phyloP scores from a whole-genome alignment of 129 eudicot genomes.

The Smallanthus sonchifolius region DNA sequence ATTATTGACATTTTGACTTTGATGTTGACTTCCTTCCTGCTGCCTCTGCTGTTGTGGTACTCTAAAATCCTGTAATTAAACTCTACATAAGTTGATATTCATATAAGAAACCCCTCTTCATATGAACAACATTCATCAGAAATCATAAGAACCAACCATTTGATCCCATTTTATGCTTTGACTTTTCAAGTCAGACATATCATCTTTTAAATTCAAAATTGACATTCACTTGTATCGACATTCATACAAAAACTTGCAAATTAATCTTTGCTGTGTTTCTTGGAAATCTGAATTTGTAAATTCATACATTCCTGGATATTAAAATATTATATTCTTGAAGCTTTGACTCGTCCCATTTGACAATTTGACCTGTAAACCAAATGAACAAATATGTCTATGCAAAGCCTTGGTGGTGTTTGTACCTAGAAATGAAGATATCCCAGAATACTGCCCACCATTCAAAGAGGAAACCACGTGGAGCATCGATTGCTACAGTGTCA shows the following conservation, averaged over 20 bases:
- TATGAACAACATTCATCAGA: background rate
- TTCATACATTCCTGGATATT: background rate
- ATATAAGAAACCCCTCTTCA: background rate
- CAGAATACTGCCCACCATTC: conserved; percentile 70
- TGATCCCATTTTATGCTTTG: background rate
- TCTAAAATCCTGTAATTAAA: conserved; percentile 14
- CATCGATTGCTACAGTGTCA: conserved; percentile 51
- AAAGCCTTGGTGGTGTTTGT: conserved; percentile 36
- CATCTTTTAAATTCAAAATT: background rate
- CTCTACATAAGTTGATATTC: background rate
- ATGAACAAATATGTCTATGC: background rate
- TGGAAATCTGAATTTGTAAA: background rate
- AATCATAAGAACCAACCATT: background rate
- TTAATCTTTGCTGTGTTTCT: background rate
- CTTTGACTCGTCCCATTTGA: conserved; percentile 5
- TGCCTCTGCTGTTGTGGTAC: conserved; percentile 38
- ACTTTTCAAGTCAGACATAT: conserved; percentile 22
- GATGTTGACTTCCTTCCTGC: conserved; percentile 39
- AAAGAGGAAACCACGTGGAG: conserved; percentile 58
- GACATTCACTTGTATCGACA: background rate
- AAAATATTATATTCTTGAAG: background rate
- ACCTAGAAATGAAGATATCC: conserved; percentile 58
- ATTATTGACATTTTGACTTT: conserved; percentile 21
- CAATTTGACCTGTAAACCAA: background rate
- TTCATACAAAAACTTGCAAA: conserved; percentile 8